Conservation (phyloP, 2,329 filamentous ascomycete species). For the Xylaria multiplex region DNA sequence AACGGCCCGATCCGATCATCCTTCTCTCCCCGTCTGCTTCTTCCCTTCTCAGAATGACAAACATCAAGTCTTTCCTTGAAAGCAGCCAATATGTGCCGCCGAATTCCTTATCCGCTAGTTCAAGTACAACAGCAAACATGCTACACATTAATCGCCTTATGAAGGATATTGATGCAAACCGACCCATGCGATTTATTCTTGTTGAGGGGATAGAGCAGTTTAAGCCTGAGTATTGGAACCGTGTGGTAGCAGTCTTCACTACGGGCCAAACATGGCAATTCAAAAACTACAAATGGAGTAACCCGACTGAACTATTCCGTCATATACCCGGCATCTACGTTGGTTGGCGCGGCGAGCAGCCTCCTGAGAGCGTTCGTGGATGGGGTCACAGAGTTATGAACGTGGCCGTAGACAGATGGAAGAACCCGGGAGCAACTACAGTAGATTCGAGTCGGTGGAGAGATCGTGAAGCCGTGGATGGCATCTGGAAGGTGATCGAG, state of each 20-base stretch:
- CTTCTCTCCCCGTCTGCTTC: conserved; percentile 96
- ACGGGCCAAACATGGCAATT: conserved; percentile 99
- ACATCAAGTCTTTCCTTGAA: conserved; percentile 94
- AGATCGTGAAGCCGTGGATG: conserved; percentile 91
- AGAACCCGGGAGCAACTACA: conserved; percentile 56
- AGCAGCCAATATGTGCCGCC: conserved; percentile 82
- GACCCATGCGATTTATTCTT: conserved; percentile 90
- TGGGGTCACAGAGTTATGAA: conserved; percentile 88
- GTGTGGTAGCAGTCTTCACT: conserved; percentile 95
- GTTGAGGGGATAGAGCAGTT: conserved; percentile 94
- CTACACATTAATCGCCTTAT: conserved; percentile 85
- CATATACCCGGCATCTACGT: conserved; percentile 89
- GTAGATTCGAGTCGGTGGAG: conserved; percentile 74
- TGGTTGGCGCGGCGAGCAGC: conserved; percentile 86
- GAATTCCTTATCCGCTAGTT: conserved; percentile 69
- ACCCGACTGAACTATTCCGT: conserved; percentile 86
- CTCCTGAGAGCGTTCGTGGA: conserved; percentile 79
- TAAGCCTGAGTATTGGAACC: conserved; percentile 97
- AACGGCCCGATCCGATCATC: conserved; percentile 84
- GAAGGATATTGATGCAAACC: conserved; percentile 73
- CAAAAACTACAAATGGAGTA: conserved; percentile 96
- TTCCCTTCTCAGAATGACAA: conserved; percentile 92
- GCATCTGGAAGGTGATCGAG: conserved; percentile 91
- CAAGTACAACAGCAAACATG: conserved; percentile 76
- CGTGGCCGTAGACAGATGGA: conserved; percentile 87